These are phyloP conservation scores for Macrotyloma uniflorum DNA, from an alignment of 306 rosid species.

Conservation along the genomic window DNA sequence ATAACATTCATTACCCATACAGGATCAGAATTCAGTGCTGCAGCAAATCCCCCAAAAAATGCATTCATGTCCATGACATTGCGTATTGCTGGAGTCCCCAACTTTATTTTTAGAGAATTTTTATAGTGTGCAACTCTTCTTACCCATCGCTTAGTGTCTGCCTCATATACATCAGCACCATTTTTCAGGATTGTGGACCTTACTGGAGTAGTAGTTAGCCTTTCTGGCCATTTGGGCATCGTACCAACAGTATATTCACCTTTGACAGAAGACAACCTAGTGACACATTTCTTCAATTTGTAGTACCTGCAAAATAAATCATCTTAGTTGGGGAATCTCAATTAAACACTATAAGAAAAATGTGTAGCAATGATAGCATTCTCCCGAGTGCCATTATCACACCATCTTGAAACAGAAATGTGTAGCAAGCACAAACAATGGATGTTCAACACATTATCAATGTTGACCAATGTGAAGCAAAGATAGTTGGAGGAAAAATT, in stretches of 20 bases:
- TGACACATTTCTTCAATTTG: conserved; percentile 79
- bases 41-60: conserved; percentile 96
- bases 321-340: conserved; percentile 31
- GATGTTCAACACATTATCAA: conserved; percentile 15
- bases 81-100: conserved; percentile 89
- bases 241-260: conserved; percentile 76
- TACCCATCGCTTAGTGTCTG: conserved; percentile 88
- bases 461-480: conserved; percentile 22
- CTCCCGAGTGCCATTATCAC: background rate
- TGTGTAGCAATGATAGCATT: background rate
- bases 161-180: conserved; percentile 80
- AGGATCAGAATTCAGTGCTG: conserved; percentile 79
- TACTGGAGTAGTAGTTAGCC: conserved; percentile 69
- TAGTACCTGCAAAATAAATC: conserved; percentile 69
- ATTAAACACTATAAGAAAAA: conserved; percentile 16
- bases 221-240: conserved; percentile 90
- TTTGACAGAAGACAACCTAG: conserved; percentile 61
- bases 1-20: conserved; percentile 98
- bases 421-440: background rate
- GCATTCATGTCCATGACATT: conserved; percentile 98
- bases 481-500: background rate
- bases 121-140: conserved; percentile 82
- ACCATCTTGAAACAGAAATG: conserved; percentile 11
- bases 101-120: conserved; percentile 71
- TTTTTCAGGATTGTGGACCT: conserved; percentile 71